A percentile compares a stretch with the other conserved stretches of the same genome.
Conservation (phyloP, 306 rosid species). For the Benincasa hispida region DNA sequence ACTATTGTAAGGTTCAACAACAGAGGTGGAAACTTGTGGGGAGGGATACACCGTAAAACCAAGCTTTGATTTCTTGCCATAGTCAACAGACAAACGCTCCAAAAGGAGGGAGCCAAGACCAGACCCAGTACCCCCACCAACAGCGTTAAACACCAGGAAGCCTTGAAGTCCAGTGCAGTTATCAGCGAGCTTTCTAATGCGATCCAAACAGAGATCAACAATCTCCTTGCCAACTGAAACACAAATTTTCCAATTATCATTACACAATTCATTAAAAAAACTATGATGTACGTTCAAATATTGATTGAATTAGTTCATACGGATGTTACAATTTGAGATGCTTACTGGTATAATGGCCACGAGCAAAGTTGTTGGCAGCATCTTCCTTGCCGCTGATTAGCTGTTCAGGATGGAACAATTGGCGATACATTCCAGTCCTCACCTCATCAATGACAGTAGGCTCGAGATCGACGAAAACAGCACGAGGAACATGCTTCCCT, state of each 20-base stretch:
- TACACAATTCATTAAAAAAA: not conserved
- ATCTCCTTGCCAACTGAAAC: slow-evolving; percentile 78
- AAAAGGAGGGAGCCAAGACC: slow-evolving; percentile 82
- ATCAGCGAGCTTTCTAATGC: slow-evolving; percentile 83
- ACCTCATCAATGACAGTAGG: slow-evolving; percentile 93
- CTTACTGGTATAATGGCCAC: slow-evolving; percentile 85
- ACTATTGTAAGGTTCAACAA: slow-evolving; percentile 96
- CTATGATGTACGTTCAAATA: not conserved
- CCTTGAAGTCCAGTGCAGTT: slow-evolving; percentile 96
- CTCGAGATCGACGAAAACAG: slow-evolving; percentile 78
- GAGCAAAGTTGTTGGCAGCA: slow-evolving; percentile 97
- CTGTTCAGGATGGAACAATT: slow-evolving; percentile 91
- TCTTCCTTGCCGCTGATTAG: slow-evolving; percentile 90
- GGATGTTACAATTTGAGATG: not conserved
- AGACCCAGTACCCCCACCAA: slow-evolving; percentile 94
- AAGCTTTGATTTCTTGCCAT: slow-evolving; percentile 85
- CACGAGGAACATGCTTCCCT: slow-evolving; percentile 16
- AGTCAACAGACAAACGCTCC: slow-evolving; percentile 85
- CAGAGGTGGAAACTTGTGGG: slow-evolving; percentile 91
- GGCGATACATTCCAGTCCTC: slow-evolving; percentile 80
- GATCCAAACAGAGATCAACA: slow-evolving; percentile 87
- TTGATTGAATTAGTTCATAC: not conserved
- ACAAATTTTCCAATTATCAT: not conserved
- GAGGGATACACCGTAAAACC: slow-evolving; percentile 92
- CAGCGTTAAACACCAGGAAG: slow-evolving; percentile 80